Percentiles rank a stretch among this genome's conserved stretches.
Conservation (phyloP, 164 flowering plant species). For the Dillenia turbinata region DNA sequence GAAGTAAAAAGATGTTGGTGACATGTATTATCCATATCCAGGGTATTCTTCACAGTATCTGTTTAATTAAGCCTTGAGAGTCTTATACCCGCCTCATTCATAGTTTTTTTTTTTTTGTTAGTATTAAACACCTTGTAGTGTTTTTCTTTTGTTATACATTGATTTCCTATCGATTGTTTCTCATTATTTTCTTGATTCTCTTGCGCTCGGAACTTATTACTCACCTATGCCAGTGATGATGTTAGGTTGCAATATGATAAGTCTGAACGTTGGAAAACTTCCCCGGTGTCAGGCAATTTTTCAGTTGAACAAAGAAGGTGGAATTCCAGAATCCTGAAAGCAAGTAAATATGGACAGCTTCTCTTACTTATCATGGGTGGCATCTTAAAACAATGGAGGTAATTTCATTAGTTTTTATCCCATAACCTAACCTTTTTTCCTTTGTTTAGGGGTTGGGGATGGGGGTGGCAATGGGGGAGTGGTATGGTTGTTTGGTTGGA, state of each 20-base stretch:
- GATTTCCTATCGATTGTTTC: neutral
- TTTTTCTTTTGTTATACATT: too few relatives aligned
- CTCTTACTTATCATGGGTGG: constrained; percentile 50
- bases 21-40: too few relatives aligned
- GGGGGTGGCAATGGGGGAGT: neutral
- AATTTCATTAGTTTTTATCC: constrained; percentile 1
- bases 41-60: too few relatives aligned
- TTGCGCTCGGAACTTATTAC: constrained; percentile 6
- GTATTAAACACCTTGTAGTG: neutral
- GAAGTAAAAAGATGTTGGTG: too few relatives aligned
- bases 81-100: neutral
- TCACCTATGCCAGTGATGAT: constrained; percentile 51
- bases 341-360: constrained; percentile 70
- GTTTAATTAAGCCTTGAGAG: neutral
- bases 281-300: constrained; percentile 33
- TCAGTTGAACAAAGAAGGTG: constrained; percentile 37
- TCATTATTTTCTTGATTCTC: neutral
- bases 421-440: neutral
- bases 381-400: constrained; percentile 52
- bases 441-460: neutral
- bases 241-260: constrained; percentile 46
- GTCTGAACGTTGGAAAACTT: constrained; percentile 47
- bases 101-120: neutral
- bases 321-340: constrained; percentile 47
- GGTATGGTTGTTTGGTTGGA: neutral